Percentiles rank a stretch among this genome's conserved stretches.
Evolutionary conservation across 1,284 basidiomycete species (phyloP).

Genomic region (Ceratobasidium papillatum): DNA sequence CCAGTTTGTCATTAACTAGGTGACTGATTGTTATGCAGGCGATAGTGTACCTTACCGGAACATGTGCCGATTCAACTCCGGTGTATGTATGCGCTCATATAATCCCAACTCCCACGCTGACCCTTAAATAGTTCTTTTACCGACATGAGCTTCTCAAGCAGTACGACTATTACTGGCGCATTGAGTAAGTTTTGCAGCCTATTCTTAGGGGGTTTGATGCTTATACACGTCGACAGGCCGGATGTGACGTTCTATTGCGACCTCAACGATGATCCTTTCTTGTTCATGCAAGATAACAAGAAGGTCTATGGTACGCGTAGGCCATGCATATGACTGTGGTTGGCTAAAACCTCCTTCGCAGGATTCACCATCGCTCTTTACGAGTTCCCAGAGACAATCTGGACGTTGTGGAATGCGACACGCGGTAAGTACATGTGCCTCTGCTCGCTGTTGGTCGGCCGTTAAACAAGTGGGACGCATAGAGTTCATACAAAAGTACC

Average conservation of each 20-base stretch:
- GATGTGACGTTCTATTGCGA: conserved; percentile 79
- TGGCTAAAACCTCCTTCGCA: conserved; percentile 43
- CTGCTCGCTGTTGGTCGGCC: not conserved
- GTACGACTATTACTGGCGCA: conserved; percentile 72
- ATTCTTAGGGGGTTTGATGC: not conserved
- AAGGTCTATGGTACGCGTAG: conserved; percentile 66
- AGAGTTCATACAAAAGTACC: conserved; percentile 71
- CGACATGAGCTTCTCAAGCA: conserved; percentile 58
- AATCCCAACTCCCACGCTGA: conserved; percentile 26
- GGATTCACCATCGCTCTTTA: conserved; percentile 80
- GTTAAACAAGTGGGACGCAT: conserved; percentile 1
- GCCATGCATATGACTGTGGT: not conserved
- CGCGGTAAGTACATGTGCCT: conserved; percentile 53
- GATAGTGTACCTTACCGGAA: conserved; percentile 71
- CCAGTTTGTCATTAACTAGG: not conserved
- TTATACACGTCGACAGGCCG: conserved; percentile 56
- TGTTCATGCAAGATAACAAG: conserved; percentile 76
- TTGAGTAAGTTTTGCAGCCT: conserved; percentile 57
- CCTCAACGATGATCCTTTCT: conserved; percentile 75
- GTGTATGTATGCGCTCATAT: conserved; percentile 54
- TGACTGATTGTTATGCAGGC: conserved; percentile 45
- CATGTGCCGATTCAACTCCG: conserved; percentile 72
- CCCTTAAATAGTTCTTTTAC: conserved; percentile 59
- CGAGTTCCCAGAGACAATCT: conserved; percentile 78
- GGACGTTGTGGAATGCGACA: conserved; percentile 75